Evolutionary conservation across 2,329 filamentous ascomycete species (phyloP), one percentile per base, ranked within the genome.

Genomic region (Fusarium euwallaceae): DNA sequence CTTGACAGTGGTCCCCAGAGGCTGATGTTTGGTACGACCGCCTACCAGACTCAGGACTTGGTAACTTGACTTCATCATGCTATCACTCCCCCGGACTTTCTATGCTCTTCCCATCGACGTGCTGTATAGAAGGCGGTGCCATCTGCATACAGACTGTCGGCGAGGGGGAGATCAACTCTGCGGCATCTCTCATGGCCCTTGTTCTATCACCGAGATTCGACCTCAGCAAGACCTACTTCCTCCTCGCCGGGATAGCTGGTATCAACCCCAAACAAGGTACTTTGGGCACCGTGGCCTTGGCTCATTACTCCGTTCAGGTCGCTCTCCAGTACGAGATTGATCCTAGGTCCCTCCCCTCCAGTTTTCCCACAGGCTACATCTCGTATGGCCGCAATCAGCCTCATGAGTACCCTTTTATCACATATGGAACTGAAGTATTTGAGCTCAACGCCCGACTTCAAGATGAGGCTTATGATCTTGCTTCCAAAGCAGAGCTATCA

Each of bases 291-390:
- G 92, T 94, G 0, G 91, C 92, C 1, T 89, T 95, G 64, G 88
- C 91, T 41, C 88, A 89, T 24, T 95, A 91, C 78, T 89, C 92
- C 0, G 88, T 95, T 6, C 93, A 95, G 79, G 92, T 94, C 4
- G 92, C 91, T 0, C 84, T 95, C 63, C 93, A 95, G 81, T 93
- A 94, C 74, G 93, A 95, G 81, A 89, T 95, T 70, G 93, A 95
- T 76, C 84, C 89, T 1, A 88, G 93, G 37, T 92, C 94, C 70
- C 88, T 94, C 37, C 91, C 92, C 0, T 78, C 79, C 2, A 91
- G 91, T 80, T 94, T 88, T 82, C 84, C 87, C 1, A 93, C 92
- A 0, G 92, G 92, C 6, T 95, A 95, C 80, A 86, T 95, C 34
- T 88, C 92, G 1, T 91, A 90, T 77, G 93, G 92, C 17, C 85